Conservation (phyloP, 139 green algal genomes). For the Raphidocelis subcapitata region DNA sequence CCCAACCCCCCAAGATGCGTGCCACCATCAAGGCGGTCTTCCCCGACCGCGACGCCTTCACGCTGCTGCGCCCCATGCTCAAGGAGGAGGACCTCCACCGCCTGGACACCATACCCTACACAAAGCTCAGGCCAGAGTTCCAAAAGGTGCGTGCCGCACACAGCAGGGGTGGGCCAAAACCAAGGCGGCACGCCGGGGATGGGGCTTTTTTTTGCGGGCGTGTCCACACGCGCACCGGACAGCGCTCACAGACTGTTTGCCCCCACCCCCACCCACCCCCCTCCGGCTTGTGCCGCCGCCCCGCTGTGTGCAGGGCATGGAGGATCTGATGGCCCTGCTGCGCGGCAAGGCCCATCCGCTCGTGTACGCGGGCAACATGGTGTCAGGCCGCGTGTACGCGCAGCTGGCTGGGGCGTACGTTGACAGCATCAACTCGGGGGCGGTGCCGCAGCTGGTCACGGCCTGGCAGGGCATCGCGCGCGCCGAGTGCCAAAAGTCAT, state of each 20-base stretch:
- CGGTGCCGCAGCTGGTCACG: conserved; percentile 83
- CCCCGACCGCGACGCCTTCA: conserved; percentile 81
- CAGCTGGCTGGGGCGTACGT: conserved; percentile 68
- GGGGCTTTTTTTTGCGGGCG: too few species aligned
- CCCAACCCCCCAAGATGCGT: conserved; percentile 67
- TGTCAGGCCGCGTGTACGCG: conserved; percentile 55
- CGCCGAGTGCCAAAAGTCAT: conserved; percentile 40
- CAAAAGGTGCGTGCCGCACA: conserved; percentile 28
- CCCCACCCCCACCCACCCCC: too few species aligned
- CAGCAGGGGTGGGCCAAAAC: too few species aligned
- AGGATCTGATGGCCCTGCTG: conserved; percentile 68
- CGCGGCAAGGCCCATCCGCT: conserved; percentile 68
- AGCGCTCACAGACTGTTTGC: too few species aligned
- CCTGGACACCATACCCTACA: conserved; percentile 58
- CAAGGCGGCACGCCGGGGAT: too few species aligned
- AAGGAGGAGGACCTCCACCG: conserved; percentile 71
- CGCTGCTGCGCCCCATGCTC: conserved; percentile 69
- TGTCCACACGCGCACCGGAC: too few species aligned
- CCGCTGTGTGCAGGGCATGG: conserved; percentile 53
- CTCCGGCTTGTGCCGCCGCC: too few species aligned
- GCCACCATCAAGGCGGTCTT: conserved; percentile 81
- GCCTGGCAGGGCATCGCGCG: conserved; percentile 58
- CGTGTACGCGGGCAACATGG: conserved; percentile 49
- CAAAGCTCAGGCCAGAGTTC: conserved; percentile 83
- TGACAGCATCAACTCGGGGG: conserved; percentile 84